Conservation (phyloP, 2,329 filamentous ascomycete species). For the Hymenoscyphus fructigenus region DNA sequence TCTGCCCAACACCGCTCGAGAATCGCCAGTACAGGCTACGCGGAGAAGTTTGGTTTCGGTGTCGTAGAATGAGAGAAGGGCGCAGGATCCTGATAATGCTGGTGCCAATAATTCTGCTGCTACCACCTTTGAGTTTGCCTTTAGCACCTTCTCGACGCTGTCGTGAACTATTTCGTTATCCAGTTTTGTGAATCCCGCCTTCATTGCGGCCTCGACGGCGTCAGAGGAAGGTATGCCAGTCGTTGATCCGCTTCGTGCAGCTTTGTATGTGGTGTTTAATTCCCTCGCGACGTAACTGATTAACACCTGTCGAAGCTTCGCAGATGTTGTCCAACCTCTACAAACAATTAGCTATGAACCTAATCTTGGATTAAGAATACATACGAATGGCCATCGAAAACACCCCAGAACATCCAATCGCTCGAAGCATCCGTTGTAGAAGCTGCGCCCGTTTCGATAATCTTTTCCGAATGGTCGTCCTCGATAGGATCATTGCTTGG, state of each 20-base stretch:
- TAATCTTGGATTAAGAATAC: conserved; percentile 35
- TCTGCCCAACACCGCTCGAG: conserved; percentile 87
- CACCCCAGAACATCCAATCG: conserved; percentile 99
- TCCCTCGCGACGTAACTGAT: conserved; percentile 93
- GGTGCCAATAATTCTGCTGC: conserved; percentile 91
- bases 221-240: conserved; percentile 68
- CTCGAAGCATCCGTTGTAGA: conserved; percentile 51
- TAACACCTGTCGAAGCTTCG: conserved; percentile 87
- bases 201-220: conserved; percentile 87
- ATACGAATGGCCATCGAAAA: conserved; percentile 95
- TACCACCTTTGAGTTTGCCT: conserved; percentile 83
- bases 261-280: conserved; percentile 87
- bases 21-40: conserved; percentile 96
- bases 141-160: conserved; percentile 87
- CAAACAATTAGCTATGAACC: conserved; percentile 27
- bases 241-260: conserved; percentile 57
- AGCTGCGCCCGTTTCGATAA: conserved; percentile 69
- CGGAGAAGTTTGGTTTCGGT: conserved; percentile 80
- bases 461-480: conserved; percentile 97
- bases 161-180: conserved; percentile 95
- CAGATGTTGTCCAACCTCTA: conserved; percentile 96
- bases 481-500: conserved; percentile 97
- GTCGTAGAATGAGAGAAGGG: conserved; percentile 94
- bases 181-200: conserved; percentile 81
- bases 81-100: conserved; percentile 94